Evolutionary conservation across 2,329 filamentous ascomycete species (phyloP).

Genomic region (Myriosclerotinia duriaeana): DNA sequence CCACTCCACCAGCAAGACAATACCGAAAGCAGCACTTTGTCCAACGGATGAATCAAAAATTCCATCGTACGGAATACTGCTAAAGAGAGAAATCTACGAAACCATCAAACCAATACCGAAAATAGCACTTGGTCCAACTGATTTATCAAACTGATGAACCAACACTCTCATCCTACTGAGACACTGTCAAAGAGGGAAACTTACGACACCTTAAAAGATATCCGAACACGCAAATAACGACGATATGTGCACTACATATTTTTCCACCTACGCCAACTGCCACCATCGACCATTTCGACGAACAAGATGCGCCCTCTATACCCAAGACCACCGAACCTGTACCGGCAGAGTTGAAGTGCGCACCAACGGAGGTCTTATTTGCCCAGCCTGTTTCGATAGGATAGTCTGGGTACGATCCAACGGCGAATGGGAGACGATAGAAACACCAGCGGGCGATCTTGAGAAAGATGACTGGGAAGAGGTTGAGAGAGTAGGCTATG

Average conservation of each 20-base stretch:
- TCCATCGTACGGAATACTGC: too few species aligned
- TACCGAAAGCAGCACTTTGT: too few species aligned
- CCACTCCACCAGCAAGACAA: too few species aligned
- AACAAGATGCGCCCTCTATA: constrained; percentile 7
- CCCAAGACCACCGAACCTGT: neutral
- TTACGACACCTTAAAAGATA: neutral
- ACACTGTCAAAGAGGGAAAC: too few species aligned
- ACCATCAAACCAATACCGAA: too few species aligned
- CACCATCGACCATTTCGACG: neutral
- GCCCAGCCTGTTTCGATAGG: constrained; percentile 7
- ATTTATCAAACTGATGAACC: too few species aligned
- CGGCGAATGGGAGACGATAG: constrained; percentile 21
- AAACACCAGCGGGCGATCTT: constrained; percentile 17
- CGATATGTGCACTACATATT: constrained; percentile 19
- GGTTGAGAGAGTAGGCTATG: constrained; percentile 20
- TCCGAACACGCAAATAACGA: neutral
- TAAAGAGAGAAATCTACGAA: too few species aligned
- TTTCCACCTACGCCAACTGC: constrained; percentile 19
- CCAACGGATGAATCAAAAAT: too few species aligned
- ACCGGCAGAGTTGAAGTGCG: constrained; percentile 6
- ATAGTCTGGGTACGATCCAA: constrained; percentile 16
- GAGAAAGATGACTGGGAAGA: constrained; percentile 18
- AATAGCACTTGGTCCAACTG: too few species aligned
- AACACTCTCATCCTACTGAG: neutral
- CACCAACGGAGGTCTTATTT: constrained; percentile 5